Evolutionary conservation across 176 grass and related monocot genomes (phyloP), one percentile per base, ranked within the genome.

Genomic region (Cenchrus fungigraminus): DNA sequence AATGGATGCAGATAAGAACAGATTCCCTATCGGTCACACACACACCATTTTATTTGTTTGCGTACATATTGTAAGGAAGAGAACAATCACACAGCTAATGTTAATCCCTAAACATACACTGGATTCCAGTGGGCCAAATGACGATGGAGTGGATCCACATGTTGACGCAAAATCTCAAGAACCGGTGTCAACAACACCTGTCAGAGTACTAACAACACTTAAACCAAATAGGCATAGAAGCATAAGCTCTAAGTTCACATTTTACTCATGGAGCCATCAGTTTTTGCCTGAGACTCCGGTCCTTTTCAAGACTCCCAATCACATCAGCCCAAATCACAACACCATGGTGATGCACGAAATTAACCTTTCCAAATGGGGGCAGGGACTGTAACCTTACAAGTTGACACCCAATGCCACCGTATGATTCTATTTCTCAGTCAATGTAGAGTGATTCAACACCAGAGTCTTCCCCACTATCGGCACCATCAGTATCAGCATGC

Each of bases 371-470:
- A 43, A 22, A 74, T 15, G 25, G 22, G 70, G 12, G 37, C 2
- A 0, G 42, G 68, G 74, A 11, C 52, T 59, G 40, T 67, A 79
- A 34, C 74, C 52, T 83, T 76, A 3, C 51, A 22, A 6, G 57
- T 55, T 60, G 40, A 79, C 15, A 77, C 34, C 66, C 11, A 54
- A 31, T 44, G 54, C 34, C 83, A 71, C 31, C 17, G 3, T 50
- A 65, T 55, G 34, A 40, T 53, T 77, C 7, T 43, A 59, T 68
- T 85, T 29, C 74, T 95, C 78, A 94, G 4, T 95, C 96, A 34
- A 98, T 86, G 72, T 94, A 92, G n/a, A 95, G 90, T 55, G 91
- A 90, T 70, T 98, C 96, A 37, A 98, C 96, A 66, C 91, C 88
- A 2, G 96, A 95, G 68, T 98, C 90, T 0, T 89, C 91, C 19